These are phyloP conservation scores for Fusarium sp. DNA, from an alignment of 2,329 filamentous ascomycete species.

Conservation along the genomic window DNA sequence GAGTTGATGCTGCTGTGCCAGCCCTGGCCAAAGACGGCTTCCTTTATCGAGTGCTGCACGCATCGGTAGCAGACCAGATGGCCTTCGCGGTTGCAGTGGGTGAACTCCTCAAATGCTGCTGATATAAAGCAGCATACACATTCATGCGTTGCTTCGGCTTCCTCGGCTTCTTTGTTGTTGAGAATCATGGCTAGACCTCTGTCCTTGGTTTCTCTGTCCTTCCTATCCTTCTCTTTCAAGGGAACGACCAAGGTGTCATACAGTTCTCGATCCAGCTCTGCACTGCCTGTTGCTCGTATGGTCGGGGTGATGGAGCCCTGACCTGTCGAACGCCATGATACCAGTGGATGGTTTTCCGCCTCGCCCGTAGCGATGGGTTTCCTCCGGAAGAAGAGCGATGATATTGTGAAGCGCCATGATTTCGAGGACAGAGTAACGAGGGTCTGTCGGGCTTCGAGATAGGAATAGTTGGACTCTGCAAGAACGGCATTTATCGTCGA, in stretches of 20 bases:
- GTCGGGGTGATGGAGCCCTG: constrained; percentile 68
- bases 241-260: constrained; percentile 67
- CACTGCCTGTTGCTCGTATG: constrained; percentile 72
- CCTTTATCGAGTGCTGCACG: constrained; percentile 81
- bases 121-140: constrained; percentile 83
- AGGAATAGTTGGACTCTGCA: constrained; percentile 83
- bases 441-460: constrained; percentile 75
- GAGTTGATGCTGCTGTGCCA: constrained; percentile 85
- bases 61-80: constrained; percentile 86
- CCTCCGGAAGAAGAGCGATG: constrained; percentile 74
- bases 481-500: constrained; percentile 82
- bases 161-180: constrained; percentile 69
- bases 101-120: constrained; percentile 77
- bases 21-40: constrained; percentile 92
- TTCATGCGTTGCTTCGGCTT: constrained; percentile 68
- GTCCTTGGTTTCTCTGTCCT: constrained; percentile 62
- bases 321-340: constrained; percentile 69
- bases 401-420: constrained; percentile 81
- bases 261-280: constrained; percentile 71
- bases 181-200: constrained; percentile 62
- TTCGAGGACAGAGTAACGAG: constrained; percentile 75
- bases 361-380: constrained; percentile 65
- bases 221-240: constrained; percentile 57
- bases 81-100: constrained; percentile 73
- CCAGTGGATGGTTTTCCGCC: constrained; percentile 70